phyloP scores from a whole-genome alignment of 2,329 filamentous ascomycete species.

The Aureobasidium zeae region DNA sequence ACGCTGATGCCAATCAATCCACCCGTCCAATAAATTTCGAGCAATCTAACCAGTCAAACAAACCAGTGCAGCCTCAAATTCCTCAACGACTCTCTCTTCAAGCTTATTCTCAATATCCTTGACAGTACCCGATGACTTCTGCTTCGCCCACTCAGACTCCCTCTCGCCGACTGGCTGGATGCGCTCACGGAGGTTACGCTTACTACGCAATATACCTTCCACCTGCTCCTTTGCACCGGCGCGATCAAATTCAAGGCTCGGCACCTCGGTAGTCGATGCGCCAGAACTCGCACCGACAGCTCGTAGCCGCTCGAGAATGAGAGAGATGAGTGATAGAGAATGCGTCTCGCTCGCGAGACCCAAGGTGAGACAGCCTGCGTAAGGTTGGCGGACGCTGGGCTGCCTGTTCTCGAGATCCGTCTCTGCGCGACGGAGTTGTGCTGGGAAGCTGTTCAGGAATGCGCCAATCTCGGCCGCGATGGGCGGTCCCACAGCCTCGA shows the following conservation, averaged over 20 bases:
- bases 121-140: slow-evolving; percentile 27
- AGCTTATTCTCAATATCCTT: slow-evolving; percentile 52
- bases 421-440: slow-evolving; percentile 63
- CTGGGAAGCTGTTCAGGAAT: slow-evolving; percentile 83
- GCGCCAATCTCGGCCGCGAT: slow-evolving; percentile 76
- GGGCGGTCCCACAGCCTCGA: slow-evolving; percentile 69
- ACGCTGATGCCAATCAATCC: slow-evolving; percentile 2
- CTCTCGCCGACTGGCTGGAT: slow-evolving; percentile 64
- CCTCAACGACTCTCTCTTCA: slow-evolving; percentile 64
- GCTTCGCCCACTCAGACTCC: slow-evolving; percentile 54
- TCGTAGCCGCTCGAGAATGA: slow-evolving; percentile 59
- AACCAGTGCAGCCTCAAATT: slow-evolving; percentile 44
- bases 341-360: slow-evolving; percentile 68
- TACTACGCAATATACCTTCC: slow-evolving; percentile 60
- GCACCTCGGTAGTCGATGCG: slow-evolving; percentile 53
- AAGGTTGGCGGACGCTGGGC: slow-evolving; percentile 29
- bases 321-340: slow-evolving; percentile 64
- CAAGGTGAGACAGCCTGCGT: slow-evolving; percentile 59
- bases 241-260: slow-evolving; percentile 66
- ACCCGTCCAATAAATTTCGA: not conserved
- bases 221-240: slow-evolving; percentile 67
- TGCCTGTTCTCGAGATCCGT: slow-evolving; percentile 59
- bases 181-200: slow-evolving; percentile 59
- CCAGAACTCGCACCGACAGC: slow-evolving; percentile 54
- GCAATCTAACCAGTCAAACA: slow-evolving; percentile 11